phyloP scores from a whole-genome alignment of 2,329 filamentous ascomycete species.

The Colletotrichum aenigma region DNA sequence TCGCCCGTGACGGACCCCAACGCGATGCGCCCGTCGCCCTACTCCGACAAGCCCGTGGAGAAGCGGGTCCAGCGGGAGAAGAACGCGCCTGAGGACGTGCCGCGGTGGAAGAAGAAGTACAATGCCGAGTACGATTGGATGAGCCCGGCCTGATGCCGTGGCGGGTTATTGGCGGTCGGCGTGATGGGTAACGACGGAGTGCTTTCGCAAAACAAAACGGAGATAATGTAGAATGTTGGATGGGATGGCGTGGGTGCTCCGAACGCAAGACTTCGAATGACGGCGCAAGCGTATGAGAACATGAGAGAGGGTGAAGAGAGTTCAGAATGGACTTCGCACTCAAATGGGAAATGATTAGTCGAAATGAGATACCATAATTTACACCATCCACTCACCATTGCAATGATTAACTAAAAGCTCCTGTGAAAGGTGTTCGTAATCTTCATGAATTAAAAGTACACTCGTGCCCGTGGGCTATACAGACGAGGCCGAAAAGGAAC shows the following conservation, averaged over 20 bases:
- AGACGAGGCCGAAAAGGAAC: not conserved
- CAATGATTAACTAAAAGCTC: not conserved
- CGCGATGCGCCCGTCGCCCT: not conserved
- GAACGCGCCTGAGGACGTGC: not conserved
- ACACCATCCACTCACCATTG: not conserved
- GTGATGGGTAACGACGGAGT: not conserved
- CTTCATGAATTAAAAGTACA: slow-evolving; percentile 17
- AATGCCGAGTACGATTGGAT: not conserved
- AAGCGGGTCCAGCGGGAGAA: not conserved
- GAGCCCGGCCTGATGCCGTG: not conserved
- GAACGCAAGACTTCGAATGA: fast-evolving
- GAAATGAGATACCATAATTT: not conserved
- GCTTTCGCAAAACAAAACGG: not conserved
- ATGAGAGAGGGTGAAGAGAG: not conserved
- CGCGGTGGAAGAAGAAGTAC: not conserved
- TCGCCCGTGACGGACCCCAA: not conserved
- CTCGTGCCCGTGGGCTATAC: slow-evolving; percentile 10
- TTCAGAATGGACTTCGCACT: not conserved
- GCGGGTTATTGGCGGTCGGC: not conserved
- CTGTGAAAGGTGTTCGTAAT: not conserved
- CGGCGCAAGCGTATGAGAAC: not conserved
- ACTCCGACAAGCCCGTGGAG: not conserved
- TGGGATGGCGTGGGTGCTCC: not conserved
- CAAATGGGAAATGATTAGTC: not conserved
- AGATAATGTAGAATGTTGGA: not conserved